Evolutionary conservation across 345 rosid genomes (phyloP).

Genomic region (Populus tremula): DNA sequence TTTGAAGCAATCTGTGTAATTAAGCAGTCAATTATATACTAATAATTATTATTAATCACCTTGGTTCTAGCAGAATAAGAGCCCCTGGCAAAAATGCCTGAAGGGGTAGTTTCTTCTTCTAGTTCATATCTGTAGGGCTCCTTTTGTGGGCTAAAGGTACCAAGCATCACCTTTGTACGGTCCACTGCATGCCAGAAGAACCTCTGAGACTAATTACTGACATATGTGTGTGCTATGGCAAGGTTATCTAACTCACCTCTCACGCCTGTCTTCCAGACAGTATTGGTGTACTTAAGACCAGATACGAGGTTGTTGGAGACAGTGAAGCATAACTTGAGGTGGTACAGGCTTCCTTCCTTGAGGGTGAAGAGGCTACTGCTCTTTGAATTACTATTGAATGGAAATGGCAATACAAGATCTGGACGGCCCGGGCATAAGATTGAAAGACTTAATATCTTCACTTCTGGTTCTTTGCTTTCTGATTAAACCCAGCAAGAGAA

Average conservation of each 20-base stretch:
- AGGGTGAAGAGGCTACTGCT: constrained; percentile 27
- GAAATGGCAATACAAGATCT: constrained; percentile 27
- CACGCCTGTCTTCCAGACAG: constrained; percentile 40
- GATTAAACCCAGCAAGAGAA: not conserved
- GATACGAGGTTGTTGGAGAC: constrained; percentile 30
- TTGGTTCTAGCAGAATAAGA: constrained; percentile 34
- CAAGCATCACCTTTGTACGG: constrained; percentile 31
- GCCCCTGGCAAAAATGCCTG: constrained; percentile 38
- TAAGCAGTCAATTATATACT: too few relatives aligned
- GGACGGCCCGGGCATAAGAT: constrained; percentile 29
- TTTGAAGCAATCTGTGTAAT: not conserved
- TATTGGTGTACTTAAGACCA: constrained; percentile 31
- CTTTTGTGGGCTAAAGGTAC: constrained; percentile 29
- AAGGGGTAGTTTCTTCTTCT: constrained; percentile 34
- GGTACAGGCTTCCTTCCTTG: constrained; percentile 31
- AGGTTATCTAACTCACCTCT: constrained; percentile 13
- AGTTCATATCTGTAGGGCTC: constrained; percentile 29
- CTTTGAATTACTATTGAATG: constrained; percentile 20
- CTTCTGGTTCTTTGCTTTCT: constrained; percentile 27
- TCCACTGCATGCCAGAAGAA: constrained; percentile 21
- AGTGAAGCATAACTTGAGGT: constrained; percentile 24
- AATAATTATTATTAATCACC: not conserved
- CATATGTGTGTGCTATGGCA: not conserved
- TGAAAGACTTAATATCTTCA: constrained; percentile 25
- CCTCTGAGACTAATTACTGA: not conserved